Conservation (phyloP, 2,329 filamentous ascomycete genomes). For the Periconia digitata region DNA sequence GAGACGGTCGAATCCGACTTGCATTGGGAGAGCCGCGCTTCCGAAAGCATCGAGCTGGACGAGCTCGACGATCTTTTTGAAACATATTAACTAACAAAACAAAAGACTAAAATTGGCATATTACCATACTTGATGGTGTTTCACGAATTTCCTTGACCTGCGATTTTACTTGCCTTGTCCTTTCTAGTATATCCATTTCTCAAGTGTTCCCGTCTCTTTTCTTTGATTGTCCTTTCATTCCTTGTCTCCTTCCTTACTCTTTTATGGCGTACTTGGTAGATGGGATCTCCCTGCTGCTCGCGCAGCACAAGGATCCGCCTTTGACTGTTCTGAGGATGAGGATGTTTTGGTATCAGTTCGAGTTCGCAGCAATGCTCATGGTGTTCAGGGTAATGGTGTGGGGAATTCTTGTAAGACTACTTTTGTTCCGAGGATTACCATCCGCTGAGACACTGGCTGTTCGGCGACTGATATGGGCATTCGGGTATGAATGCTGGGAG, state of each 20-base stretch:
- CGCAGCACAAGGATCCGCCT: slow-evolving; percentile 23
- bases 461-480: slow-evolving; percentile 22
- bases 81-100: slow-evolving; percentile 59
- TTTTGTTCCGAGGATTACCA: slow-evolving; percentile 25
- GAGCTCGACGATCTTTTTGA: slow-evolving; percentile 88
- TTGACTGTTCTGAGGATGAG: slow-evolving; percentile 14
- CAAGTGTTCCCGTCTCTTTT: not conserved
- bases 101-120: slow-evolving; percentile 7
- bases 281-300: slow-evolving; percentile 29
- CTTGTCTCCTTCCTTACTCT: slow-evolving; percentile 11
- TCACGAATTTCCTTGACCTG: slow-evolving; percentile 34
- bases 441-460: slow-evolving; percentile 31
- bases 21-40: slow-evolving; percentile 61
- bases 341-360: slow-evolving; percentile 26
- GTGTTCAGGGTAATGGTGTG: slow-evolving; percentile 18
- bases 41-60: slow-evolving; percentile 87
- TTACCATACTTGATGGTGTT: slow-evolving; percentile 11
- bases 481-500: not conserved
- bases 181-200: slow-evolving; percentile 23
- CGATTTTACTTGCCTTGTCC: slow-evolving; percentile 14
- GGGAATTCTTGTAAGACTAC: slow-evolving; percentile 23
- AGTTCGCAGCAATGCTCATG: slow-evolving; percentile 29
- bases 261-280: slow-evolving; percentile 34
- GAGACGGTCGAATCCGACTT: slow-evolving; percentile 36
- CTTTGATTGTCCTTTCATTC: not conserved